Evolutionary conservation across 768 basidiomycete genomes (phyloP), one percentile per base, ranked within the genome.

Genomic region (Tricholoma sp.): DNA sequence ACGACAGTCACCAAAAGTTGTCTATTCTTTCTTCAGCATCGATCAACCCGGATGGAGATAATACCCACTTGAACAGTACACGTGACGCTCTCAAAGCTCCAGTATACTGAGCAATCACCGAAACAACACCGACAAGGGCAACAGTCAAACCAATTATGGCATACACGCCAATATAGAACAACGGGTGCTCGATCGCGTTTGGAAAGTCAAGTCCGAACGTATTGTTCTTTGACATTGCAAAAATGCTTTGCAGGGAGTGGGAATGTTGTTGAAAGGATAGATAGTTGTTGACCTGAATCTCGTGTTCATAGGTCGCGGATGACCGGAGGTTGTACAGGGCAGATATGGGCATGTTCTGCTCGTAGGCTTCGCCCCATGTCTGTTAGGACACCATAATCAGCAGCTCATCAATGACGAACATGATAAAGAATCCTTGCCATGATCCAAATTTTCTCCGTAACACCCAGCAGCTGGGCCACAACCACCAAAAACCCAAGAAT

Each of bases 401-500:
- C 11, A 2, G 35, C 14, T 14, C 14, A 35, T 14, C 35, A 11
- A 54, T n/a, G n/a, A 32, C 34, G 3, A 7, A 9, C 4, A 4
- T 35, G 11, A 14, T 12, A 35, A 35, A 12, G 11, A 35, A 14
- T 35, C 9, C 29, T 43, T 47, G 86, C 82, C 76, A 81, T 89
- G 63, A 92, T 85, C 90, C 90, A 92, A 4, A 86, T 62, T 67
- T 85, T 87, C 68, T 89, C 85, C 0, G 72, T 66, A 1, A 86
- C 73, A 8, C 79, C 76, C 31, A 87, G 64, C 19, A 83, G 22
- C 64, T 86, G 77, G 18, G 73, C 72, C 1, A 81, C 52, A 1
- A 85, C 55, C 22, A 86, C 78, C 41, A 84, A 67, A 50, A 74
- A 58, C 7, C 69, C 66, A 10, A 87, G 71, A 63, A 84, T 77